phyloP scores from a whole-genome alignment of 176 grass and related monocot genomes.

The Hyparrhenia diplandra region DNA sequence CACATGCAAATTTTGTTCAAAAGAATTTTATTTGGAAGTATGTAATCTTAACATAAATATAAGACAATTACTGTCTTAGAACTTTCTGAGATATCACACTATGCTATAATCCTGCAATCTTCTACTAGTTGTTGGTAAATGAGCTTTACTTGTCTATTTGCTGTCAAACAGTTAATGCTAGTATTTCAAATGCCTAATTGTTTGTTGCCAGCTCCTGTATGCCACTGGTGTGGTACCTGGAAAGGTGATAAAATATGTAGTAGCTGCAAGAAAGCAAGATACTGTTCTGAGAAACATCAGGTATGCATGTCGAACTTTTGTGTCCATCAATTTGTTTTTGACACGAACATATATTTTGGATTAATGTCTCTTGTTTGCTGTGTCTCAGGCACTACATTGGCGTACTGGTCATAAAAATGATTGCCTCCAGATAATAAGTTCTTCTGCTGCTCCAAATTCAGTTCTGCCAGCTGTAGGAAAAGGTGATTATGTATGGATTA shows the following conservation, averaged over 20 bases:
- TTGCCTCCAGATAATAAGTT: constrained; percentile 54
- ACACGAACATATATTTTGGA: constrained; percentile 2
- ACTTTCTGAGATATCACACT: neutral
- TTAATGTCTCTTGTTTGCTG: neutral
- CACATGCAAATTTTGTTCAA: neutral
- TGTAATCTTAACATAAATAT: neutral
- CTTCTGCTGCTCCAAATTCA: constrained; percentile 45
- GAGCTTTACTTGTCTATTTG: neutral
- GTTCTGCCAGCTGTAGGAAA: constrained; percentile 21
- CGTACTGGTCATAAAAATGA: constrained; percentile 67
- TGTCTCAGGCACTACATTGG: constrained; percentile 74
- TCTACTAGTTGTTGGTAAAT: constrained; percentile 14
- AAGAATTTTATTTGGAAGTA: constrained; percentile 4
- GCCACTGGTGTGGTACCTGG: constrained; percentile 96
- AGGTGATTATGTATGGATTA: constrained; percentile 33
- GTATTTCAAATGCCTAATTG: constrained; percentile 7
- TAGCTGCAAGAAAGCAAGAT: constrained; percentile 71
- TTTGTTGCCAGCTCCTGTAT: constrained; percentile 60
- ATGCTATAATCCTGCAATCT: neutral
- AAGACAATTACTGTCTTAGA: neutral
- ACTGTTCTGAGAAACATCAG: constrained; percentile 96
- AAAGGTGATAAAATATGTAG: constrained; percentile 85
- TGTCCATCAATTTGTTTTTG: neutral
- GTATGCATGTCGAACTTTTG: constrained; percentile 22
- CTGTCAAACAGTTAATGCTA: neutral